A percentile compares a stretch with the other conserved stretches of the same genome.
phyloP scores from a whole-genome alignment of 306 rosid species.

The Spatholobus suberectus region DNA sequence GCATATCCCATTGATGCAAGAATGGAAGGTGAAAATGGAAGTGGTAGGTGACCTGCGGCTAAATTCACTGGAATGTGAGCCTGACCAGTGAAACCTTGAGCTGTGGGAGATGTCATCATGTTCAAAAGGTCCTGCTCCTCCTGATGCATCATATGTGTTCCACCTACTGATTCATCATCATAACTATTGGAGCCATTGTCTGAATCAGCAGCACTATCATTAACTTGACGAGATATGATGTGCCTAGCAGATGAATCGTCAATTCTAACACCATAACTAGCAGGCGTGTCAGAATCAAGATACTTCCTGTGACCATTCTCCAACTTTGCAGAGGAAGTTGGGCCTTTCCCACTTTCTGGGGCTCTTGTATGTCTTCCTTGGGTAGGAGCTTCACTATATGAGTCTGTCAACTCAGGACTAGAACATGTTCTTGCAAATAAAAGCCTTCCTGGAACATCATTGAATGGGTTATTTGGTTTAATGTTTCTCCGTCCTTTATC shows the following conservation, averaged over 20 bases:
- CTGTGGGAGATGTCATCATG: conserved; percentile 65
- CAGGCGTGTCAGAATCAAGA: conserved; percentile 49
- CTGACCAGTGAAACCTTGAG: conserved; percentile 63
- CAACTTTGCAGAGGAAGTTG: conserved; percentile 43
- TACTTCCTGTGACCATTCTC: conserved; percentile 60
- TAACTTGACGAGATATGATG: conserved; percentile 46
- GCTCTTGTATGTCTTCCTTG: conserved; percentile 53
- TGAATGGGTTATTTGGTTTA: conserved; percentile 48
- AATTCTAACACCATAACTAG: conserved; percentile 50
- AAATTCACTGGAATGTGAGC: conserved; percentile 64
- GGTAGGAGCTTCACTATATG: conserved; percentile 64
- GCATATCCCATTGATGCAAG: conserved; percentile 71
- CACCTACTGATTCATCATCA: conserved; percentile 53
- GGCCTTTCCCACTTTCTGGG: conserved; percentile 61
- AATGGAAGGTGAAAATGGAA: conserved; percentile 64
- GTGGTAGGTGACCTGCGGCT: conserved; percentile 61
- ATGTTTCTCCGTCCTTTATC: conserved; percentile 56
- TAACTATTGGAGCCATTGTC: conserved; percentile 53
- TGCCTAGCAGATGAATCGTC: conserved; percentile 53
- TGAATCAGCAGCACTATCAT: conserved; percentile 54
- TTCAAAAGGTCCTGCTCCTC: conserved; percentile 86
- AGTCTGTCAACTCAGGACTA: conserved; percentile 83
- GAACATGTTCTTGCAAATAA: conserved; percentile 81
- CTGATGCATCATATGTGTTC: conserved; percentile 73
- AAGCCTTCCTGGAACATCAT: conserved; percentile 66